Percentiles rank a stretch among this genome's conserved stretches.
Conservation (phyloP, 2,329 filamentous ascomycete species). For the Cordyceps militaris region DNA sequence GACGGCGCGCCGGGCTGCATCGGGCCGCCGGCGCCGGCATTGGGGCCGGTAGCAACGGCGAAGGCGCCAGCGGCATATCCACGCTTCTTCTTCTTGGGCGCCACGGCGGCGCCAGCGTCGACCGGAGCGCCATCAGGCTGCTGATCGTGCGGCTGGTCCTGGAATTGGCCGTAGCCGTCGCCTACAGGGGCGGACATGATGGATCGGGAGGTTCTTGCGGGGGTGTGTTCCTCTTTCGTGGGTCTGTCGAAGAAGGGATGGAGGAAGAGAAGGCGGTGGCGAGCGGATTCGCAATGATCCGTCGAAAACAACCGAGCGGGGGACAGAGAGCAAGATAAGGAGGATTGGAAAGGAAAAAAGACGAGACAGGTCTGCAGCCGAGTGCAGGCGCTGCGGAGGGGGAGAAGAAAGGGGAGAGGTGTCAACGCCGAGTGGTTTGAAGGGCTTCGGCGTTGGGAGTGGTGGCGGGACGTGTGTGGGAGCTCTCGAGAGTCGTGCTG, state of each 20-base stretch:
- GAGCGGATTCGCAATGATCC: slow-evolving; percentile 11
- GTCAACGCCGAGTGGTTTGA: slow-evolving; percentile 7
- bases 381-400: neutral
- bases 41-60: slow-evolving; percentile 83
- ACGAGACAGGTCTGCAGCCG: neutral
- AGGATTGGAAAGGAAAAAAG: neutral
- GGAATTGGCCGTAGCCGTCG: slow-evolving; percentile 47
- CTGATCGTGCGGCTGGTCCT: slow-evolving; percentile 34
- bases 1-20: slow-evolving; percentile 32
- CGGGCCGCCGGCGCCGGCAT: slow-evolving; percentile 54
- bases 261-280: slow-evolving; percentile 19
- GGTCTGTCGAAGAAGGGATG: slow-evolving; percentile 17
- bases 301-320: slow-evolving; percentile 1
- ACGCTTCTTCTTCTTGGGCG: slow-evolving; percentile 76
- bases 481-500: slow-evolving; percentile 11
- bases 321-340: neutral
- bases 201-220: slow-evolving; percentile 9
- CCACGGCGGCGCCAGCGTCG: slow-evolving; percentile 29
- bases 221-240: neutral
- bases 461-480: slow-evolving; percentile 10
- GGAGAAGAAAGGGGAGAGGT: neutral
- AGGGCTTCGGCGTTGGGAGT: slow-evolving; percentile 9
- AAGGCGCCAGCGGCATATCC: slow-evolving; percentile 92
- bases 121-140: slow-evolving; percentile 28
- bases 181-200: slow-evolving; percentile 52